These are phyloP conservation scores for Elaeis guineensis DNA, from an alignment of 176 grass and related monocot genomes.

Conservation along the genomic window DNA sequence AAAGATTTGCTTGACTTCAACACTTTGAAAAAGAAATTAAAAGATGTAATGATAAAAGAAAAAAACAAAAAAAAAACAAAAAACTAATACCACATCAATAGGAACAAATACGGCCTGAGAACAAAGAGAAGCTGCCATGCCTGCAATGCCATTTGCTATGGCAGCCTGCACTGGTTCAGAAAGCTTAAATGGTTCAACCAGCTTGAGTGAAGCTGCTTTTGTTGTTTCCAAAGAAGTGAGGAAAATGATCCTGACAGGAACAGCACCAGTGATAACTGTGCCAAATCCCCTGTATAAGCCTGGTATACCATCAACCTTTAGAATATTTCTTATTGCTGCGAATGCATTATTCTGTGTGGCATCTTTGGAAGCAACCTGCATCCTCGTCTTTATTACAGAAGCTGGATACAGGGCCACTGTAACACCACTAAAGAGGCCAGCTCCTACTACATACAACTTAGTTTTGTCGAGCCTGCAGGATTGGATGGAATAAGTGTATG, in stretches of 20 bases:
- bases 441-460: slow-evolving; percentile 80
- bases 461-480: slow-evolving; percentile 84
- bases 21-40: no score
- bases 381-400: slow-evolving; percentile 87
- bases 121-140: slow-evolving; percentile 60
- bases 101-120: slow-evolving; percentile 90
- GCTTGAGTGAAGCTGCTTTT: slow-evolving; percentile 57
- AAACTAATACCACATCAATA: slow-evolving; percentile 78
- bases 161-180: slow-evolving; percentile 66
- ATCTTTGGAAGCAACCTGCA: slow-evolving; percentile 87
- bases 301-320: slow-evolving; percentile 64
- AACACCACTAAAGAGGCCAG: slow-evolving; percentile 81
- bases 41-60: no score
- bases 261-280: slow-evolving; percentile 70
- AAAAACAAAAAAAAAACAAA: background rate
- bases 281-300: slow-evolving; percentile 86
- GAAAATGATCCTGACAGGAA: slow-evolving; percentile 86
- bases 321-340: slow-evolving; percentile 64
- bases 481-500: background rate
- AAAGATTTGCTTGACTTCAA: no score
- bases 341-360: slow-evolving; percentile 65
- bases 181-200: slow-evolving; percentile 62
- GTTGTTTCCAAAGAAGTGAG: slow-evolving; percentile 74
- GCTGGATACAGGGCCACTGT: slow-evolving; percentile 74
- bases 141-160: slow-evolving; percentile 72